A percentile compares a stretch with the other conserved stretches of the same genome.
Evolutionary conservation across 1,284 basidiomycete genomes (phyloP).

Genomic region (Agaricales sp.): DNA sequence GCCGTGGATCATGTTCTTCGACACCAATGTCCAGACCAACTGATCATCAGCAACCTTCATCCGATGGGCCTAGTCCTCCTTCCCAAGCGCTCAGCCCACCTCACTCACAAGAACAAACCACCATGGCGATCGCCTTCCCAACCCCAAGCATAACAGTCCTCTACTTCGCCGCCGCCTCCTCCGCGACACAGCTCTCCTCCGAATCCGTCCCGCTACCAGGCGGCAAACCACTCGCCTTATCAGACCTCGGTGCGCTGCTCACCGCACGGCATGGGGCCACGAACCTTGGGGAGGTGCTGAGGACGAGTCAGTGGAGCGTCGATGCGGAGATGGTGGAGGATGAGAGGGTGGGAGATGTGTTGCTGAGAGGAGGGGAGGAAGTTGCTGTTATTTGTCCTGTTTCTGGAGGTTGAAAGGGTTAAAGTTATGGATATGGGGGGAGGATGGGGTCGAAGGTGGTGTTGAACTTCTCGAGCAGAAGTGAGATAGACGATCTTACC

Average conservation of each 20-base stretch:
- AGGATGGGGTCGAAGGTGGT: too few relatives aligned
- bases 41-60: too few relatives aligned
- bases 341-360: conserved; percentile 28
- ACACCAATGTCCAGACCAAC: too few relatives aligned
- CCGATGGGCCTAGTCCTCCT: too few relatives aligned
- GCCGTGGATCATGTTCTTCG: too few relatives aligned
- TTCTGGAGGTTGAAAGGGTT: conserved; percentile 49
- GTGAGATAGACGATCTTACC: too few relatives aligned
- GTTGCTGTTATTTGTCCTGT: conserved; percentile 77
- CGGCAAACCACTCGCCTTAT: conserved; percentile 30
- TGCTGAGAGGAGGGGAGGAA: conserved; percentile 62
- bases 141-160: conserved; percentile 52
- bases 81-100: too few relatives aligned
- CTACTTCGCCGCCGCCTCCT: conserved; percentile 74
- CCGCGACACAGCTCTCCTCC: conserved; percentile 44
- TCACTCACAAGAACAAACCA: too few relatives aligned
- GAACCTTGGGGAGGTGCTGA: conserved; percentile 40
- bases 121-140: too few relatives aligned
- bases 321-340: conserved; percentile 73
- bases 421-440: conserved; percentile 3
- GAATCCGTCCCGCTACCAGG: conserved; percentile 37
- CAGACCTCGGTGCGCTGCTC: conserved; percentile 39
- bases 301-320: conserved; percentile 64
- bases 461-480: too few relatives aligned
- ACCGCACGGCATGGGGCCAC: conserved; percentile 39